Evolutionary conservation across 768 basidiomycete genomes (phyloP).

Genomic region (Lactarius psammicola): DNA sequence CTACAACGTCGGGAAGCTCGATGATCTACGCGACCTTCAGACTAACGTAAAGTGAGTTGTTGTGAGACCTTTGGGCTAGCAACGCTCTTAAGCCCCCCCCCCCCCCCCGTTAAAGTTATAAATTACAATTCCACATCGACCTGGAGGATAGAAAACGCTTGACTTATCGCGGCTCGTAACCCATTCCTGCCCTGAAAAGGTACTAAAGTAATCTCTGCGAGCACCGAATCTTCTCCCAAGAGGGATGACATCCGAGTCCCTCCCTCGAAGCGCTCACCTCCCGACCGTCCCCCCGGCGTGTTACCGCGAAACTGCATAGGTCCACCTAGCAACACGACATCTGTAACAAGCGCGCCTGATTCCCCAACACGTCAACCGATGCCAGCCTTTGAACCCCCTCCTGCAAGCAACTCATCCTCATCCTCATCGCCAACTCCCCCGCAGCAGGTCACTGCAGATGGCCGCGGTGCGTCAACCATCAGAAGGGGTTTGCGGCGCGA

Average conservation of each 20-base stretch:
- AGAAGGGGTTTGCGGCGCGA: conserved; percentile 14
- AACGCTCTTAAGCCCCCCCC: neutral
- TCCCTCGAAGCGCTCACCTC: neutral
- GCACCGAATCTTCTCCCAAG: neutral
- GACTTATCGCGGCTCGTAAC: neutral
- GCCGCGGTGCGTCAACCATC: neutral
- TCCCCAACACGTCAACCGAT: neutral
- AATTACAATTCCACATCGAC: conserved; percentile 6
- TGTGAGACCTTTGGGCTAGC: neutral
- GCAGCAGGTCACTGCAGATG: neutral
- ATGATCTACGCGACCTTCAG: conserved; percentile 21
- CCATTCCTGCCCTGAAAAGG: neutral
- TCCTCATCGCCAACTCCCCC: neutral
- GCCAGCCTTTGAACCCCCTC: neutral
- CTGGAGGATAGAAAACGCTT: conserved; percentile 10
- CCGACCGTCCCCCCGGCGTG: neutral
- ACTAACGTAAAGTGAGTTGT: conserved; percentile 8
- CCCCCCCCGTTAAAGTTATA: conserved; percentile 5
- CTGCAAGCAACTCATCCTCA: too few relatives aligned
- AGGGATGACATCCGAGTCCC: neutral
- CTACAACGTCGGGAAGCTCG: conserved; percentile 23
- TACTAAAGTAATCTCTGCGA: neutral
- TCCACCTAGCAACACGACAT: neutral
- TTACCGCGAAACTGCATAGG: neutral
- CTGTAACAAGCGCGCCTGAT: neutral